A percentile compares a stretch with the other conserved stretches of the same genome.
These are phyloP conservation scores for Discostella pseudostelligera DNA, from an alignment of 108 stramenopile genomes.

Conservation along the genomic window DNA sequence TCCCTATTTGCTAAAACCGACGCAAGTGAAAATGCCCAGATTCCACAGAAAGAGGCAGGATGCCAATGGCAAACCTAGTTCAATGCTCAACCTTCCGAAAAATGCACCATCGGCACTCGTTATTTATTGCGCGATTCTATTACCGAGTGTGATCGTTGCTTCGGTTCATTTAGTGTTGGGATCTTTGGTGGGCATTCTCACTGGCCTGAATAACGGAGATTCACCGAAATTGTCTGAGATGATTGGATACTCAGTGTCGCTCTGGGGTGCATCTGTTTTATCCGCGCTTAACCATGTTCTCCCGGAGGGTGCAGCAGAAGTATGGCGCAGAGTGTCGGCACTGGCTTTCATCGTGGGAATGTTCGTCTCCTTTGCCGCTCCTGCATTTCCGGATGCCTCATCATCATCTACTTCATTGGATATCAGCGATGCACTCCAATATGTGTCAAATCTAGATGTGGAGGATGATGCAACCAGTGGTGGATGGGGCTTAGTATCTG, in stretches of 20 bases:
- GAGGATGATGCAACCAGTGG: constrained; percentile 42
- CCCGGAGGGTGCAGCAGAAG: constrained; percentile 77
- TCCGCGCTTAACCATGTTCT: constrained; percentile 71
- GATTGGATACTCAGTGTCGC: constrained; percentile 54
- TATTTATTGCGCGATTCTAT: constrained; percentile 53
- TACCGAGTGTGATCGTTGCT: constrained; percentile 53
- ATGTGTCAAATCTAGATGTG: constrained; percentile 23
- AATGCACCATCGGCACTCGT: constrained; percentile 33
- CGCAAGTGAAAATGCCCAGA: constrained; percentile 48
- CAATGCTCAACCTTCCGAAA: constrained; percentile 28
- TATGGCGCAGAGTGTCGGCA: constrained; percentile 64
- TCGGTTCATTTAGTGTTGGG: constrained; percentile 58
- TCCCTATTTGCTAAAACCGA: constrained; percentile 55
- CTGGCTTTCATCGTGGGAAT: constrained; percentile 62
- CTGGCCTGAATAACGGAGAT: constrained; percentile 43
- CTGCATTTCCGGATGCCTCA: constrained; percentile 53
- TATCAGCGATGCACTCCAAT: constrained; percentile 52
- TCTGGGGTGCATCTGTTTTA: constrained; percentile 75
- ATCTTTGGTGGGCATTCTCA: constrained; percentile 58
- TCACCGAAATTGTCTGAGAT: constrained; percentile 64
- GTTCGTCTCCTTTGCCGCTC: constrained; percentile 64
- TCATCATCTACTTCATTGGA: not conserved
- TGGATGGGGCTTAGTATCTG: constrained; percentile 75
- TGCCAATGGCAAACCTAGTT: constrained; percentile 40
- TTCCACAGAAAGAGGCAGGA: constrained; percentile 27